Conservation (phyloP, 163 green algal genomes). For the Coccomyxa subellipsoidea region DNA sequence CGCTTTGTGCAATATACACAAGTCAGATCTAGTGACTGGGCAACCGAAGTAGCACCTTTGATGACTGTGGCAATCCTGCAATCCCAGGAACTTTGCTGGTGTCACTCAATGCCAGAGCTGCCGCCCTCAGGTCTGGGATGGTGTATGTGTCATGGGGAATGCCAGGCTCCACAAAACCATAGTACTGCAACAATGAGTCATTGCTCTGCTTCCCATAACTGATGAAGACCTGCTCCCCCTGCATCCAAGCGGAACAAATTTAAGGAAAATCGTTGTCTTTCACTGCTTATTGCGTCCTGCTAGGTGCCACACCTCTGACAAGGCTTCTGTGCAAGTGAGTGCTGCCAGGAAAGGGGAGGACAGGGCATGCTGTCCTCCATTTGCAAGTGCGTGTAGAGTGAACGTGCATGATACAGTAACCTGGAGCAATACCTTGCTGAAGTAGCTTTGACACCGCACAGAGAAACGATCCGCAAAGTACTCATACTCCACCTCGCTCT, state of each 20-base stretch:
- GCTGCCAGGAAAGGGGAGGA: too few relatives aligned
- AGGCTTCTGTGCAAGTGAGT: too few relatives aligned
- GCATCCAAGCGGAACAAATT: background rate
- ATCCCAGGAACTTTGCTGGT: background rate
- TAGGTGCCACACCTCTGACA: too few relatives aligned
- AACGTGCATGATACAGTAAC: too few relatives aligned
- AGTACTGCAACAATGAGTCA: conserved; percentile 52
- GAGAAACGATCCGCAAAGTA: conserved; percentile 41
- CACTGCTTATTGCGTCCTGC: too few relatives aligned
- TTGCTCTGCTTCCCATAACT: conserved; percentile 49
- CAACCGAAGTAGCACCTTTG: background rate
- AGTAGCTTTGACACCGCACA: background rate
- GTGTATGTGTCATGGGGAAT: conserved; percentile 42
- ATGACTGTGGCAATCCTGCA: background rate
- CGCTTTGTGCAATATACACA: too few relatives aligned
- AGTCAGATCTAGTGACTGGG: background rate
- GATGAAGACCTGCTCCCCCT: conserved; percentile 50
- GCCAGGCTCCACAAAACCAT: conserved; percentile 45
- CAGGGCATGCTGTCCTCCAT: too few relatives aligned
- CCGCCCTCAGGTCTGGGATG: conserved; percentile 13
- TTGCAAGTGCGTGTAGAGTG: too few relatives aligned
- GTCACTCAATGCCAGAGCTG: background rate
- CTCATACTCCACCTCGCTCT: conserved; percentile 46
- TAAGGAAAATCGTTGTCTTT: too few relatives aligned
- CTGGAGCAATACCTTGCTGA: background rate